These are phyloP conservation scores for Drosera spatulata DNA, from an alignment of 179 eudicot genomes.

Conservation along the genomic window DNA sequence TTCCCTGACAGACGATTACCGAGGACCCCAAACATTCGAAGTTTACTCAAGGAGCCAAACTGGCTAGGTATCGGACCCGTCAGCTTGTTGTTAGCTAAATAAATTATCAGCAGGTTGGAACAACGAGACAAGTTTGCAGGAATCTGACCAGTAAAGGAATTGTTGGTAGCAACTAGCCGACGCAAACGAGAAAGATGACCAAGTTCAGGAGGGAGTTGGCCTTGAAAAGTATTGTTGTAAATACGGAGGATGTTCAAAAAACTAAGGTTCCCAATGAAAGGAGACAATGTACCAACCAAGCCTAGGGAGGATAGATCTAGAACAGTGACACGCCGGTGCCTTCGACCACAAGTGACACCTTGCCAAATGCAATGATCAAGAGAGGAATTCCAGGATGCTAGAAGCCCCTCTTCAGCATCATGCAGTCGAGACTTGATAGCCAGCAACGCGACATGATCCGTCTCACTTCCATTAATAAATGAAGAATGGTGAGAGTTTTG, in stretches of 20 bases:
- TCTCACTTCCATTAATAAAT: not conserved
- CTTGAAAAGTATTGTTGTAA: conserved; percentile 9
- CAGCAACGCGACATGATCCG: conserved; percentile 12
- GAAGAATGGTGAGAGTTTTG: not conserved
- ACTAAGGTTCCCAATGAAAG: conserved; percentile 18
- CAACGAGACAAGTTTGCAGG: not conserved
- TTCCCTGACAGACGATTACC: conserved; percentile 16
- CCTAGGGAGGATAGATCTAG: conserved; percentile 1
- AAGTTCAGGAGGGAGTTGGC: conserved; percentile 12
- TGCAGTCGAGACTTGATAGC: conserved; percentile 11
- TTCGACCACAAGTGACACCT: conserved; percentile 11
- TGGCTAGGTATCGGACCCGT: conserved; percentile 13
- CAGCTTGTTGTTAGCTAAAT: conserved; percentile 7
- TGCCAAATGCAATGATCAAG: conserved; percentile 12
- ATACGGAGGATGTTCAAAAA: conserved; percentile 3
- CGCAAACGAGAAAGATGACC: conserved; percentile 3
- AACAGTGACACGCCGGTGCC: conserved; percentile 6
- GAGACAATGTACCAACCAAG: conserved; percentile 17
- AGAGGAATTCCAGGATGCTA: conserved; percentile 16
- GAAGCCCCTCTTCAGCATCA: not conserved
- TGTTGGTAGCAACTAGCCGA: not conserved
- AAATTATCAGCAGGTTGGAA: conserved; percentile 1
- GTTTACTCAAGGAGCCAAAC: conserved; percentile 14
- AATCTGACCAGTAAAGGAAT: conserved; percentile 5
- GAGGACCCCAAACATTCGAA: conserved; percentile 3